Conservation (phyloP, 2,329 filamentous ascomycete genomes). For the Trichoderma pleuroti region DNA sequence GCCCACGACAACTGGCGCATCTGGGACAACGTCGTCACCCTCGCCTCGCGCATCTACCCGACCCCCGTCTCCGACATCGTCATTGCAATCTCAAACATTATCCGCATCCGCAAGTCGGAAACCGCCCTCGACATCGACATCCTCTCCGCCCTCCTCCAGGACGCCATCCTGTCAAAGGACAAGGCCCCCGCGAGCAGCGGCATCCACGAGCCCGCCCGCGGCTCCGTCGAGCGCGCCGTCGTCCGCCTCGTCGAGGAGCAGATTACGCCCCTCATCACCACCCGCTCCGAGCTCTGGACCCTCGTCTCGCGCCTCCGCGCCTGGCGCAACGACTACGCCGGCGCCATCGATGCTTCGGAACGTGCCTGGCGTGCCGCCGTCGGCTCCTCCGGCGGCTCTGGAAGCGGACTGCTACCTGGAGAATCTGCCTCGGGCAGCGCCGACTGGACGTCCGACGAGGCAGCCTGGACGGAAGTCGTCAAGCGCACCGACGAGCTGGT, state of each 20-base stretch:
- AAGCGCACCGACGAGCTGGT: constrained; percentile 77
- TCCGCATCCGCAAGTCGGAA: constrained; percentile 75
- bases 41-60: constrained; percentile 73
- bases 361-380: constrained; percentile 79
- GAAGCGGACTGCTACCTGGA: constrained; percentile 44
- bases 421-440: constrained; percentile 20
- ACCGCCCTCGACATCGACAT: constrained; percentile 72
- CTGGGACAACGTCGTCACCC: constrained; percentile 93
- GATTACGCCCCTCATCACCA: constrained; percentile 80
- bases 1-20: constrained; percentile 87
- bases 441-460: constrained; percentile 51
- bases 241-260: constrained; percentile 70
- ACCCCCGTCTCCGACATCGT: constrained; percentile 73
- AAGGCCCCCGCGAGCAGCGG: constrained; percentile 26
- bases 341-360: constrained; percentile 79
- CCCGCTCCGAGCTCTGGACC: constrained; percentile 71
- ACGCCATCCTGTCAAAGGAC: constrained; percentile 55
- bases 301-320: constrained; percentile 67
- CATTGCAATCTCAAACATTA: constrained; percentile 68
- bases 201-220: constrained; percentile 45
- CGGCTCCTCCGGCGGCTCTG: constrained; percentile 48
- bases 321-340: constrained; percentile 67
- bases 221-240: constrained; percentile 60
- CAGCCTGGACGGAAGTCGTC: constrained; percentile 69
- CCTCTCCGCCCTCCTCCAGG: constrained; percentile 66